Base-by-base conservation (phyloP, 73 alveolate species). In the Paramecium pentaurelia region DNA sequence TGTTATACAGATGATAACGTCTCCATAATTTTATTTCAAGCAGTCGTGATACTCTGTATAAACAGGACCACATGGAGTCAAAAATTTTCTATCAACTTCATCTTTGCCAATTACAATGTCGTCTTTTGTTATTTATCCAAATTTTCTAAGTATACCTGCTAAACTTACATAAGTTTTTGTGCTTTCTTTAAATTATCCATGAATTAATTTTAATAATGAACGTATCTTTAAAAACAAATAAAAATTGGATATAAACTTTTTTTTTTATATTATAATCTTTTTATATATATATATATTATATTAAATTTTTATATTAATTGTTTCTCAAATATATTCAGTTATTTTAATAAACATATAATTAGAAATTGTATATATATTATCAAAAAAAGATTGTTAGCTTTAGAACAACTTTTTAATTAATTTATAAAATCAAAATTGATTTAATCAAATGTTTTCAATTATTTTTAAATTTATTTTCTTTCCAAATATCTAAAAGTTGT, bases 161-260 rank as follows among this genome's bases (percentile, higher is more conserved):
- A 22, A 27, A 32, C 28, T 42, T 80, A 80, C 91, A 80, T 80
- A 22, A 80, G 91, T 28, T 80, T 80, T 27, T 80, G 44, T 27
- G 91, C 91, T 44, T 80, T 80, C 91, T 80, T 80, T 18, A 80
- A 22, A 44, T 73, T 73, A 38, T 73, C 87, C 87, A 73, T 73
- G n/a, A 73, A 73, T 37, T 64, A 64, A 28, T 64, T 64, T 64
- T 64, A 64, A 64, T 64, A 64, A 25, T 64, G 84, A 28, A 32
- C 20, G 84, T 64, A 64, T 64, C 84, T 64, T 64, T 28, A 73
- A 73, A 73, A 73, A 71, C n/a, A 73, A 37, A 73, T 73, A 37
- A 73, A 71, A 73, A 73, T 37, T 73, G 87, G 87, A 73, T 37
- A 73, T 54, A 54, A 54, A 54, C 70, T 34, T 18, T 54, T 54